Evolutionary conservation across 306 rosid genomes (phyloP).

Genomic region (peach (Prunus persica)): Prunus_persica_NCBIv2 NC_034011.1:14727501-14728000

Average conservation of each 20-base stretch:
- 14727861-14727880: constrained; percentile 56
- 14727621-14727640: neutral
- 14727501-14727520: too few species aligned
- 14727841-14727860: constrained; percentile 31
- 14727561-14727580: neutral
- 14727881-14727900: constrained; percentile 85
- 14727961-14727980: neutral
- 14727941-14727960: neutral
- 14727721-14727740: constrained; percentile 55
- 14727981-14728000: constrained; percentile 18
- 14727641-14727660: neutral
- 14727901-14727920: constrained; percentile 83
- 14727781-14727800: constrained; percentile 58
- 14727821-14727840: constrained; percentile 62
- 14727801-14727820: constrained; percentile 73
- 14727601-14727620: neutral
- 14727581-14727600: neutral
- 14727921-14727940: constrained; percentile 26
- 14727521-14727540: too few species aligned
- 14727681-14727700: constrained; percentile 8
- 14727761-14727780: constrained; percentile 75
- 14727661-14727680: neutral
- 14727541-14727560: neutral
- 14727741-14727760: constrained; percentile 70
- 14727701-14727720: constrained; percentile 5